Evolutionary conservation across 768 basidiomycete genomes (phyloP).

Genomic region (Collybiopsis luxurians): DNA sequence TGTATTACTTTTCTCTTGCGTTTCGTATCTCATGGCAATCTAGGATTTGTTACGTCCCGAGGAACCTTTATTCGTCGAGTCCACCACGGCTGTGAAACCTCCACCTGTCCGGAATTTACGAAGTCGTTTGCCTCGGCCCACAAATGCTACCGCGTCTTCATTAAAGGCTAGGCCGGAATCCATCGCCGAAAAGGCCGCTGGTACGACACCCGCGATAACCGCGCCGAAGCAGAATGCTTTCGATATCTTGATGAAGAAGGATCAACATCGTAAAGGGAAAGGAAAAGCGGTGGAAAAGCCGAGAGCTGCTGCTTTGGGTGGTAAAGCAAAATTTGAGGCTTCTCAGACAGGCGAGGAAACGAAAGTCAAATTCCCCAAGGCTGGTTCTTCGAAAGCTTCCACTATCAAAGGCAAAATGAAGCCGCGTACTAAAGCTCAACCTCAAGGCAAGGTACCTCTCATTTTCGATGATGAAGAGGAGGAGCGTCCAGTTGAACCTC

Average conservation of each 20-base stretch:
- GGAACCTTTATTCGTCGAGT: background rate
- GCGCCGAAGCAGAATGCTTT: background rate
- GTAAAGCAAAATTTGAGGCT: background rate
- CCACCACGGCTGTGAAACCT: background rate
- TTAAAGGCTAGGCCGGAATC: background rate
- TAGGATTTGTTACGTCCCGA: background rate
- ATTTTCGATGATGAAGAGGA: conserved; percentile 1
- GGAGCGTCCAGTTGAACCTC: background rate
- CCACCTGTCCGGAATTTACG: background rate
- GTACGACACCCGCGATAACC: no score
- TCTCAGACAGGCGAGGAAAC: background rate
- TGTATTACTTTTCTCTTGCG: background rate
- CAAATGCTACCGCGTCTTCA: conserved; percentile 1
- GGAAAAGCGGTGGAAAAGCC: background rate
- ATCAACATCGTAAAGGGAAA: background rate
- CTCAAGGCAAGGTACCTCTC: background rate
- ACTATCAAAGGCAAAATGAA: conserved; percentile 6
- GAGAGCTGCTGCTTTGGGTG: background rate
- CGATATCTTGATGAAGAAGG: background rate
- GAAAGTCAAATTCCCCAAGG: background rate
- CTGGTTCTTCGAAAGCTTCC: background rate
- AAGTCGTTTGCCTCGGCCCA: conserved; percentile 5
- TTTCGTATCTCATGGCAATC: background rate
- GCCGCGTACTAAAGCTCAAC: background rate
- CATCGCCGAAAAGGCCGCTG: background rate